Evolutionary conservation across 2,329 filamentous ascomycete genomes (phyloP), one percentile per base, ranked within the genome.

Genomic region (Sclerotinia glacialis): DNA sequence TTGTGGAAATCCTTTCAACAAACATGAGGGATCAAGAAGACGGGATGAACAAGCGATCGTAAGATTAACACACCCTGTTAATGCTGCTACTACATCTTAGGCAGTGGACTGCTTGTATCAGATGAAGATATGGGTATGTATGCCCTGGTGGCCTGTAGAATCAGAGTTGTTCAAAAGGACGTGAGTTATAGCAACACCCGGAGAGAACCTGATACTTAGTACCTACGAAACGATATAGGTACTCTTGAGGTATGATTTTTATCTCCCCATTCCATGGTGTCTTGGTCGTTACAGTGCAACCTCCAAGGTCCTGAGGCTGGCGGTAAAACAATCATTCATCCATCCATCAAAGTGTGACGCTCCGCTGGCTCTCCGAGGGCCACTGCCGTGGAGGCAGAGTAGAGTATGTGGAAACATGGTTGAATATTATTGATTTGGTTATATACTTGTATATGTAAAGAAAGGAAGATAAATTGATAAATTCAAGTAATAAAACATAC

Each of bases 361-460:
- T 54, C 28, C 28, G 52, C 52, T 54, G 52, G 52, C 28, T 34
- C 28, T 54, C 28, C 28, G 52, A 34, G 52, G 52, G 52, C 52
- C 52, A 34, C 52, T 54, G 52, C 28, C 52, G 28, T 37, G 52
- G 52, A 34, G 52, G 52, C 52, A 54, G 52, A 16, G 18, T 34
- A 54, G 52, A n/a, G 28, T 34, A 23, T 31, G 6, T 26, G 31
- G 14, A 37, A n/a, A n/a, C n/a, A n/a, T n/a, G 16, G 18, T 9
- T 23, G 31, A 31, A 34, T 21, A 34, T 47, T 47, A 34, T 34
- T 53, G 21, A 53, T n/a, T 34, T 34, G 50, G 12, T 40, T 40
- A 40, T 14, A 34, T n/a, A n/a, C 7, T 46, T 34, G 5, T 34
- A 12, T 26, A 53, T 53, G 34, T 40, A 40, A 40, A 40, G 11